These are phyloP conservation scores for Caloboletus inedulis DNA, from an alignment of 1,284 basidiomycete genomes.

Conservation along the genomic window DNA sequence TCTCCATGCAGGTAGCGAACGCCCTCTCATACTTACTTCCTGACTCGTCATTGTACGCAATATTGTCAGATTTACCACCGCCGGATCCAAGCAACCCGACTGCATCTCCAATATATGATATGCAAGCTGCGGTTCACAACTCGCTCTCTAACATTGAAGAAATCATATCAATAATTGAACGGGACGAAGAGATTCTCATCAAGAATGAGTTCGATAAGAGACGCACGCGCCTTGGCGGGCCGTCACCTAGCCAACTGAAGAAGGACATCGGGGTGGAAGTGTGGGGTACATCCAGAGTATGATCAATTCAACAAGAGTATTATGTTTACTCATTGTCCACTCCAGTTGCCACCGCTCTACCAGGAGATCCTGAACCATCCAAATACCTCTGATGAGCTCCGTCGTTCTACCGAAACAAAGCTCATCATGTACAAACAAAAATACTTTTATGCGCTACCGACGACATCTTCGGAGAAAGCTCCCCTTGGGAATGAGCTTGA, in stretches of 20 bases:
- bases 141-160: constrained; percentile 68
- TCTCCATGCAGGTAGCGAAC: constrained; percentile 58
- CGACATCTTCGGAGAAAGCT: constrained; percentile 46
- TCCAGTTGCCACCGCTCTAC: constrained; percentile 67
- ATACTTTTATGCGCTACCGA: constrained; percentile 55
- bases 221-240: constrained; percentile 69
- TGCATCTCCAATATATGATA: constrained; percentile 52
- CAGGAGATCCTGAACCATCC: constrained; percentile 76
- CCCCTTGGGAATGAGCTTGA: constrained; percentile 60
- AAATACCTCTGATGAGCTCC: constrained; percentile 67
- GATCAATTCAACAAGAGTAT: constrained; percentile 5
- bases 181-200: constrained; percentile 57
- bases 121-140: constrained; percentile 68
- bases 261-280: constrained; percentile 67
- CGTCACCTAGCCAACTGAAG: constrained; percentile 63
- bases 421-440: constrained; percentile 61
- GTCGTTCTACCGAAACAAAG: constrained; percentile 68
- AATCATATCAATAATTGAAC: constrained; percentile 49
- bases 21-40: constrained; percentile 74
- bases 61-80: constrained; percentile 65
- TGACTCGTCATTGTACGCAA: constrained; percentile 63
- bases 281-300: constrained; percentile 56
- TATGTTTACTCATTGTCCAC: constrained; percentile 1
- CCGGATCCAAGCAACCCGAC: constrained; percentile 77
- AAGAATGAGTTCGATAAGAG: constrained; percentile 73